A percentile compares a stretch with the other conserved stretches of the same genome.
Conservation (phyloP, 2,329 filamentous ascomycete species). For the Paraphaeosphaeria minitans region DNA sequence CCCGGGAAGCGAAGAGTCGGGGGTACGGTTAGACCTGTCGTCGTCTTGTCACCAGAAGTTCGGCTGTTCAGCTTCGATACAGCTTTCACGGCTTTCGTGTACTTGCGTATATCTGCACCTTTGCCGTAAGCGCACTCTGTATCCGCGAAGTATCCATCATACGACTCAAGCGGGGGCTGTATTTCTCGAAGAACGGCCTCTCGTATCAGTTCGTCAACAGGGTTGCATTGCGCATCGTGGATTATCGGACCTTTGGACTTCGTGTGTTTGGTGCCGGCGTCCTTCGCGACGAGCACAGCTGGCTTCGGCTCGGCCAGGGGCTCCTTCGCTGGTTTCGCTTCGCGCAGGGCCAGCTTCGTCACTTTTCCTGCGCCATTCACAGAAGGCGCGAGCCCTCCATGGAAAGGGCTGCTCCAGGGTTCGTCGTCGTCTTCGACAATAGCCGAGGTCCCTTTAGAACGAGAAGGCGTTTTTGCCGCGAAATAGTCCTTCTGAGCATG, state of each 20-base stretch:
- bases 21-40: conserved; percentile 62
- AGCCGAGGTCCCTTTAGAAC: conserved; percentile 51
- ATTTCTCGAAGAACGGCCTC: conserved; percentile 75
- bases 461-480: conserved; percentile 78
- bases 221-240: conserved; percentile 84
- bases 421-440: conserved; percentile 53
- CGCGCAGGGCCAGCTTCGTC: conserved; percentile 58
- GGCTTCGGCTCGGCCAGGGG: conserved; percentile 24
- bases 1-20: conserved; percentile 72
- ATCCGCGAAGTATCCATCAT: conserved; percentile 80
- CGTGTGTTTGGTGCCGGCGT: conserved; percentile 46
- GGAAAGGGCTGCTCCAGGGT: conserved; percentile 72
- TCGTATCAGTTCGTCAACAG: conserved; percentile 77
- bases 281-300: conserved; percentile 25
- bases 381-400: conserved; percentile 63
- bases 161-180: conserved; percentile 73
- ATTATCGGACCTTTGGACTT: conserved; percentile 73
- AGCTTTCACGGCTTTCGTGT: conserved; percentile 73
- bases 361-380: conserved; percentile 51
- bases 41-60: conserved; percentile 64
- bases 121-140: conserved; percentile 67
- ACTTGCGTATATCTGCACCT: conserved; percentile 79
- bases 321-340: conserved; percentile 45
- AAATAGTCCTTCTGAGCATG: conserved; percentile 62
- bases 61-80: conserved; percentile 62